A percentile compares a stretch with the other conserved stretches of the same genome.
Evolutionary conservation across 2,329 filamentous ascomycete species (phyloP).

Genomic region (Pseudocercospora crystallina): DNA sequence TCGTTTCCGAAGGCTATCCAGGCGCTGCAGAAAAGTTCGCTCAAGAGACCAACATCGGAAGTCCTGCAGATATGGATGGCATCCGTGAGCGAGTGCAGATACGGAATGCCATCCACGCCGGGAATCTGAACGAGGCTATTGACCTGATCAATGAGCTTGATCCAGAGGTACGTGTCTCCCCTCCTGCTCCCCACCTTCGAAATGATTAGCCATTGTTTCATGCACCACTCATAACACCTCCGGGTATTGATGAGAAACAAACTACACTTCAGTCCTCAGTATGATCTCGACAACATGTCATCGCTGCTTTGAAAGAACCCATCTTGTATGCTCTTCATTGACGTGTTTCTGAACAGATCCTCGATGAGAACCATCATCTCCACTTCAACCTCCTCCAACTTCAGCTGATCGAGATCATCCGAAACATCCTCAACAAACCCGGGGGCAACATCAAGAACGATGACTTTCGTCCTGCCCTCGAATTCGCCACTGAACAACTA

Average conservation of each 20-base stretch:
- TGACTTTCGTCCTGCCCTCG: conserved; percentile 76
- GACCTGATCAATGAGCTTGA: conserved; percentile 85
- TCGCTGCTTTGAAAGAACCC: background rate
- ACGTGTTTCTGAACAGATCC: conserved; percentile 59
- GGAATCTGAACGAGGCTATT: conserved; percentile 82
- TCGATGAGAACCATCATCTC: conserved; percentile 77
- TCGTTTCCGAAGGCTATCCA: conserved; percentile 93
- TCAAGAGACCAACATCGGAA: conserved; percentile 82
- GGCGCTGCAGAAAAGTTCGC: conserved; percentile 91
- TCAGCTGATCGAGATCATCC: conserved; percentile 91
- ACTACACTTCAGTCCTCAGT: conserved; percentile 54
- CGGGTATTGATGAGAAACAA: conserved; percentile 16
- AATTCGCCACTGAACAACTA: conserved; percentile 84
- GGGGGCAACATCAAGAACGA: conserved; percentile 58
- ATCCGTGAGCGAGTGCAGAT: conserved; percentile 81
- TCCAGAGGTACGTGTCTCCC: conserved; percentile 70
- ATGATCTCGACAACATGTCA: conserved; percentile 6
- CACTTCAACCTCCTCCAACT: conserved; percentile 89
- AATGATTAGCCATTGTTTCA: conserved; percentile 16
- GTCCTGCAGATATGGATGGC: conserved; percentile 65
- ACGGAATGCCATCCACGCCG: conserved; percentile 77
- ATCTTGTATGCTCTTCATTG: conserved; percentile 7
- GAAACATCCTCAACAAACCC: conserved; percentile 53
- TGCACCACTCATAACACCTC: conserved; percentile 15
- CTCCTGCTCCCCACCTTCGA: conserved; percentile 1